Evolutionary conservation across 768 basidiomycete species (phyloP), one percentile per base, ranked within the genome.

Genomic region (Auricularia sp.): DNA sequence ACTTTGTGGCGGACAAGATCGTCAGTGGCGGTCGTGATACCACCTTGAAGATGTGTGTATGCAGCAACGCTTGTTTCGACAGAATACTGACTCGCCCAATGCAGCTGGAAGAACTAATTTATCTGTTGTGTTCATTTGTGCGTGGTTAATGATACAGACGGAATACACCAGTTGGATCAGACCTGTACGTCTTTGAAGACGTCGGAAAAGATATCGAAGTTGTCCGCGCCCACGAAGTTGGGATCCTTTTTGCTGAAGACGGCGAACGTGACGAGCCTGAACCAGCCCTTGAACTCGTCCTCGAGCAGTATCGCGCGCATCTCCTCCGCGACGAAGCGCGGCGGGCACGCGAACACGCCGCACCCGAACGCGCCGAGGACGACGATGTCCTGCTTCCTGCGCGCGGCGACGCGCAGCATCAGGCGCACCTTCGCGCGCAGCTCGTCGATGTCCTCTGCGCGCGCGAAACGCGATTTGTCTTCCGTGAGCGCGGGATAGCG

Each of bases 1-100:
- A 98, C 75, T 99, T 97, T 73, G 95, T 99, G 1, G 95, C 94
- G 0, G 96, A 99, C 78, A 99, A 99, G 75, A 84, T 98, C n/a
- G 94, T 97, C 68, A 96, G 93, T 72, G 96, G 95, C n/a, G 96
- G 96, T 5, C 18, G 47, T 6, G 47, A 51, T 18, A 51, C 47
- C 0, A 51, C 47, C 0, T 18, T 51, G 18, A 51, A 51, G 16
- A 51, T 51, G 47, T 51, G 21, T 8, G 47, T 51, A 29, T 29
- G 29, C 2, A 29, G 29, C 29, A 29, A 3, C 29, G 18, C 47
- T 51, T 18, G 11, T 21, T 51, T 18, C 29, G 3, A 29, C 29
- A 29, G 29, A 2, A 2, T 29, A 29, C 29, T 51, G 16, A 51
- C 47, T 0, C 47, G 10, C 1, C 2, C 6, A 21, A 13, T 24